These are phyloP conservation scores for Rhodosporidiobolus odoratus DNA, from an alignment of 768 basidiomycete genomes.

Conservation along the genomic window DNA sequence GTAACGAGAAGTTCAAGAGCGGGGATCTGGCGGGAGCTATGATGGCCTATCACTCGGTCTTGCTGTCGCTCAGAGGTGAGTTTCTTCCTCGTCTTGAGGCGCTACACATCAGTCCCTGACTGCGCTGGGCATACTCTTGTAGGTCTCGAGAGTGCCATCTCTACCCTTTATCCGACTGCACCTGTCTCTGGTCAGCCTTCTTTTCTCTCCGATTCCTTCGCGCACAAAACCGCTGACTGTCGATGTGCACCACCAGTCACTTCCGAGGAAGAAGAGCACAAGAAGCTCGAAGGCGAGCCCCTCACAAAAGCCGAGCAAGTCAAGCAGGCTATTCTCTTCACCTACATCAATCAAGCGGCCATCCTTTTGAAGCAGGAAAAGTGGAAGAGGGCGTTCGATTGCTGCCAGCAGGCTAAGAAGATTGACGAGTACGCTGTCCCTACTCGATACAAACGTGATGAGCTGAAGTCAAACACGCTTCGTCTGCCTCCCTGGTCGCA, in stretches of 20 bases:
- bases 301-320: background rate
- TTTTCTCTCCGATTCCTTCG: background rate
- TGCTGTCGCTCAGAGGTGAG: conserved; percentile 15
- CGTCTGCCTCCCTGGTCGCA: background rate
- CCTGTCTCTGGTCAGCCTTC: background rate
- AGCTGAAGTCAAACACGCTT: no score
- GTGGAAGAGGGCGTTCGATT: conserved; percentile 26
- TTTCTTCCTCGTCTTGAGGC: background rate
- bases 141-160: background rate
- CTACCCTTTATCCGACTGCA: background rate
- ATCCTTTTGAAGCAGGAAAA: conserved; percentile 22
- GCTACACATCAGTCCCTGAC: background rate
- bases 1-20: conserved; percentile 21
- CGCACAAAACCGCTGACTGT: background rate
- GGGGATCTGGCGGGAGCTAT: conserved; percentile 14
- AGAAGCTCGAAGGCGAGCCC: background rate
- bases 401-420: conserved; percentile 9
- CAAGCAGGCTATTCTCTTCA: conserved; percentile 16
- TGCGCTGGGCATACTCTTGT: background rate
- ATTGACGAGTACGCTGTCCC: conserved; percentile 17
- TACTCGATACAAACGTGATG: no score
- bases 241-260: background rate
- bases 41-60: conserved; percentile 14
- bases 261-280: background rate
- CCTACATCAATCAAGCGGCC: conserved; percentile 19